phyloP scores from a whole-genome alignment of 2,329 filamentous ascomycete species.

The Diaporthe destruens region DNA sequence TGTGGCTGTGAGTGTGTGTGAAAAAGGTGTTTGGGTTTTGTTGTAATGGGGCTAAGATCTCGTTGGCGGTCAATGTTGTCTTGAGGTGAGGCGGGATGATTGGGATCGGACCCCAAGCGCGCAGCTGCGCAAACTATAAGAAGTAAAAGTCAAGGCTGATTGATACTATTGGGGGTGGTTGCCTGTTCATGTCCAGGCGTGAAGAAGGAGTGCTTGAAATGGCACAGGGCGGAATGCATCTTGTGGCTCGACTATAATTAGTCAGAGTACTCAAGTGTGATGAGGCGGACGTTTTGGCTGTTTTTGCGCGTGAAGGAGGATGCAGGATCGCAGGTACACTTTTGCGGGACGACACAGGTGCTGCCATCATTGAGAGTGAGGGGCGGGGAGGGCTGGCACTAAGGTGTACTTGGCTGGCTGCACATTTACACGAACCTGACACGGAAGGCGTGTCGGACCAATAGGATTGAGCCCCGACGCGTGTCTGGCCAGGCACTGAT shows the following conservation, averaged over 20 bases:
- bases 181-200: conserved; percentile 4
- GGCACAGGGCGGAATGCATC: not conserved
- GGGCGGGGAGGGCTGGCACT: conserved; percentile 42
- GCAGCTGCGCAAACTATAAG: not conserved
- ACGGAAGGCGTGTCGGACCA: conserved; percentile 18
- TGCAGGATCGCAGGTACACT: conserved; percentile 34
- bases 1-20: not conserved
- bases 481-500: not conserved
- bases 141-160: conserved; percentile 8
- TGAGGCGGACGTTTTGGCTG: conserved; percentile 33
- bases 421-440: conserved; percentile 35
- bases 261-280: conserved; percentile 10
- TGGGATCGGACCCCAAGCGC: not conserved
- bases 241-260: conserved; percentile 12
- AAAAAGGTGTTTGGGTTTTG: not conserved
- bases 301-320: conserved; percentile 14
- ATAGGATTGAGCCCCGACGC: conserved; percentile 25
- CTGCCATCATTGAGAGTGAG: conserved; percentile 1
- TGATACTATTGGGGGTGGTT: not conserved
- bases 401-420: conserved; percentile 34
- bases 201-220: conserved; percentile 11
- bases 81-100: not conserved
- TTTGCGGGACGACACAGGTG: conserved; percentile 4
- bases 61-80: not conserved
- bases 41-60: not conserved